A percentile compares a stretch with the other conserved stretches of the same genome.
Evolutionary conservation across 2,329 filamentous ascomycete species (phyloP).

Genomic region (Aspergillus fructus): DNA sequence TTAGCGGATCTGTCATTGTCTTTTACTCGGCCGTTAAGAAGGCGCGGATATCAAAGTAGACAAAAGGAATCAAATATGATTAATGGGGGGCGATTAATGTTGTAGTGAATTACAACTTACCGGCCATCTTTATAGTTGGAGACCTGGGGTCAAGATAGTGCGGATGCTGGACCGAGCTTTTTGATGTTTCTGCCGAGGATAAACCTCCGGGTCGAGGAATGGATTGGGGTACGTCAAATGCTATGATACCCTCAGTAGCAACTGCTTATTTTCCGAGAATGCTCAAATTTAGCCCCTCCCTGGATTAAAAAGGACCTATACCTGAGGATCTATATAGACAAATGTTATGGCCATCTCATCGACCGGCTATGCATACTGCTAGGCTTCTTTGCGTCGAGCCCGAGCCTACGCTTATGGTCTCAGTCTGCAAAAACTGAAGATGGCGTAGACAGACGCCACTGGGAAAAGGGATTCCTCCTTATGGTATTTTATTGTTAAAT

Average conservation of each 20-base stretch:
- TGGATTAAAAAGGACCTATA: too few relatives aligned
- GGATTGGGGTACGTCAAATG: neutral
- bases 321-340: too few relatives aligned
- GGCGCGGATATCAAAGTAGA: neutral
- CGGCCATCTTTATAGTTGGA: neutral
- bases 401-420: neutral
- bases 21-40: neutral
- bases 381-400: neutral
- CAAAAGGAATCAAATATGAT: neutral
- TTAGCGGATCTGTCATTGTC: conserved; percentile 10
- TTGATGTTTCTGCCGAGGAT: conserved; percentile 3
- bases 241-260: neutral
- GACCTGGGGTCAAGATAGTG: neutral
- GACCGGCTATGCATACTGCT: neutral
- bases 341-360: too few relatives aligned
- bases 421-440: neutral
- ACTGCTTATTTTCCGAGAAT: neutral
- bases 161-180: conserved; percentile 1
- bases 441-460: conserved; percentile 12
- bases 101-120: neutral
- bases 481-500: conserved; percentile 39
- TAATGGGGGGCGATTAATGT: neutral
- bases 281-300: neutral
- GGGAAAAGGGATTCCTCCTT: conserved; percentile 25
- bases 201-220: neutral